Evolutionary conservation across 306 rosid species (phyloP), one percentile per base, ranked within the genome.

Genomic region (Cucurbita argyrosperma): DNA sequence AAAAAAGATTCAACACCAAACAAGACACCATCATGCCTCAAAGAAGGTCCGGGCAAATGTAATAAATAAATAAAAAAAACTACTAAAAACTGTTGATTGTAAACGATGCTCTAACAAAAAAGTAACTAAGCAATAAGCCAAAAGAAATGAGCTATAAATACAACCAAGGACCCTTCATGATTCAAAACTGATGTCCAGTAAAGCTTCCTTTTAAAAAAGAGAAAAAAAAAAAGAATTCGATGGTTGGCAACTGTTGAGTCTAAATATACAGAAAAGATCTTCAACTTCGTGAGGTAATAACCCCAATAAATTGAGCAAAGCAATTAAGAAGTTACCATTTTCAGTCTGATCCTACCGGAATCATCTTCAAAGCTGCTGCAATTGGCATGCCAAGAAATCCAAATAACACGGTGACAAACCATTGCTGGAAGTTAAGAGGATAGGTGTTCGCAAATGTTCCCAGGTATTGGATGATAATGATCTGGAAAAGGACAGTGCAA

Each of bases 341-440:
- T 87, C 88, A 80, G 82, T 39, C 74, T 78, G 79, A 82, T 64
- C 83, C 85, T 55, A 86, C 90, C 4, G 92, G 96, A 39, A 91
- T 84, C 86, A 88, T 82, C 81, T 94, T 94, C 67, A 94, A 70
- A 78, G 85, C 91, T 65, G 96, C 99, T 39, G 96, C 91, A 65
- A 94, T 47, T 67, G 97, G 99, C 96, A 91, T 91, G 76, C 99
- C 97, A 66, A 94, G 84, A 81, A 88, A 86, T 61, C 99, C 99
- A 50, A 88, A 74, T 51, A 86, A 21, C 79, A 94, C 58, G 37
- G 91, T 82, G 39, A 76, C 80, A 38, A 84, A 66, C 99, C 97
- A 94, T 74, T 83, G 91, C 82, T 79, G 83, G 79, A 73, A 78
- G 80, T 83, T 89, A 74, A 91, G 92, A 62, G 97, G 96, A 78